Evolutionary conservation across 2,329 filamentous ascomycete genomes (phyloP), one percentile per base, ranked within the genome.

Genomic region (Cordyceps militaris): DNA sequence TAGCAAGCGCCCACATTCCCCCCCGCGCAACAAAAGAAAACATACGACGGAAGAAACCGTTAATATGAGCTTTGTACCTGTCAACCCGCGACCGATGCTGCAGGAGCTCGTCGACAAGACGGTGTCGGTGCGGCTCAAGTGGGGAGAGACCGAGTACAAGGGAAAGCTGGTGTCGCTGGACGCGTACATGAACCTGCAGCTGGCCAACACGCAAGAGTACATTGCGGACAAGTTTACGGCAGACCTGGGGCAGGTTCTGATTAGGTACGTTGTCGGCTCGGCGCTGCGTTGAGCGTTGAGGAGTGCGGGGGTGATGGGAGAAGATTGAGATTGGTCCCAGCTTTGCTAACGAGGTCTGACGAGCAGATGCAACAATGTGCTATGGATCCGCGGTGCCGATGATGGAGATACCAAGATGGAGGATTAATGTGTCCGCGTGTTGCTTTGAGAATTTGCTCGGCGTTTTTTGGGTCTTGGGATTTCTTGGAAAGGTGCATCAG

Each of bases 141-240:
- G 94, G 94, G 91, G 91, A 66, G 87, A 97, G 74, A 94, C 91
- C 60, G 94, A 99, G 74, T 99, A 99, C 83, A 95, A 93, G 73
- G 94, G 94, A 71, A 84, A 84, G 64, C 84, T 99, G 62, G 89
- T 96, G 69, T 93, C 88, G 67, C 89, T 96, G 69, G 94, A 99
- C 77, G 91, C 89, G 70, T 99, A 99, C 79, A 97, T 99, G 93
- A 99, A 99, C 78, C 86, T 99, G 63, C 91, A 97, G 76, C 83
- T 99, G 62, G 85, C 86, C 64, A 87, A 88, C 67, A 92, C 93
- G 53, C 89, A 96, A 75, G 94, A 99, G 74, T 97, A 87, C 75
- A 89, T 96, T 69, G 85, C 91, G 70, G 87, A 90, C 65, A 89
- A 95, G 81, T 86, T 85, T 71, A 91, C 88, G 36, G 93, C 91